Percentiles rank a stretch among this genome's conserved stretches.
Conservation (phyloP, 352 stramenopile genomes). For the Globisporangium emineosum region DNA sequence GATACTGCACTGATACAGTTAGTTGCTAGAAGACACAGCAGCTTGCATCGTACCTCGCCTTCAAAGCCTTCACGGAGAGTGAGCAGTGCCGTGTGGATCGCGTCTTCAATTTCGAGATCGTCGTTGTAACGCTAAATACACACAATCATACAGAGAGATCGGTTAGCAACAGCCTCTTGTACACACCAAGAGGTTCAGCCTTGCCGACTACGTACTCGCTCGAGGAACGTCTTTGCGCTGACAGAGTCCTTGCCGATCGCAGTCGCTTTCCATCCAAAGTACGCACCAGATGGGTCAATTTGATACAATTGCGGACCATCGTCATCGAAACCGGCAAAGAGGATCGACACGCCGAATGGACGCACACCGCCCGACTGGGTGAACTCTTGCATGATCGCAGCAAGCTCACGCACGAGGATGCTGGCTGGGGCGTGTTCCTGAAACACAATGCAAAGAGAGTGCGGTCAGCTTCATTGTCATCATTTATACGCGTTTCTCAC, state of each 20-base stretch:
- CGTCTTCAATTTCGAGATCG: conserved; percentile 99
- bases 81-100: conserved; percentile 98
- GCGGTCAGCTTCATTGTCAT: not conserved
- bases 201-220: conserved; percentile 86
- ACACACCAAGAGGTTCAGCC: not conserved
- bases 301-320: conserved; percentile 97
- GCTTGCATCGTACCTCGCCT: conserved; percentile 60
- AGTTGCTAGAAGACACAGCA: not conserved
- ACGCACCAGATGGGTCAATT: conserved; percentile 97
- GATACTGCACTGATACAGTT: not conserved
- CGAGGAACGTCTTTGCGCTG: conserved; percentile 99
- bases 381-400: conserved; percentile 99
- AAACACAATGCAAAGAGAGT: conserved; percentile 17
- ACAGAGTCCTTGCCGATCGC: conserved; percentile 98
- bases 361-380: conserved; percentile 96
- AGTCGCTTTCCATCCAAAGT: conserved; percentile 99
- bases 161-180: conserved; percentile 4
- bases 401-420: conserved; percentile 96
- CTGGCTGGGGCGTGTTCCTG: conserved; percentile 91
- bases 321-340: conserved; percentile 98
- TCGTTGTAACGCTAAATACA: conserved; percentile 85
- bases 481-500: not conserved
- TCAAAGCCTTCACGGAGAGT: conserved; percentile 99
- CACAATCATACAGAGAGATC: conserved; percentile 1
- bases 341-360: conserved; percentile 97